These are phyloP conservation scores for Aristolochia contorta DNA, from an alignment of 164 flowering plant species.

Conservation along the genomic window DNA sequence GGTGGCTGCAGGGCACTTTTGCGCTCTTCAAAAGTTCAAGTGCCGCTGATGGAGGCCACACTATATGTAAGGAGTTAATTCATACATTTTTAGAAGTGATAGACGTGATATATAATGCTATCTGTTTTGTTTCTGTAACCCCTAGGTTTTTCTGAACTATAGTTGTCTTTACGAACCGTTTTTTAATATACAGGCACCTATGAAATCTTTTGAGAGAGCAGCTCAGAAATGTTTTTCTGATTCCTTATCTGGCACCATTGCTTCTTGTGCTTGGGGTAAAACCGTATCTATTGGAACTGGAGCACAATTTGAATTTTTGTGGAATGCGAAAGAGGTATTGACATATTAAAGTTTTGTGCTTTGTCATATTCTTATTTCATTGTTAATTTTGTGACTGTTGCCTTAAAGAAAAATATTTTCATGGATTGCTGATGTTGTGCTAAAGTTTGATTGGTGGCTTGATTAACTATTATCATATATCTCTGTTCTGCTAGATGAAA, in stretches of 20 bases:
- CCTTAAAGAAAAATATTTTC: background rate
- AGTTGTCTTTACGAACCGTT: background rate
- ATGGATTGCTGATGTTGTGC: background rate
- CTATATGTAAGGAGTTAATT: slow-evolving; percentile 48
- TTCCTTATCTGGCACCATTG: slow-evolving; percentile 70
- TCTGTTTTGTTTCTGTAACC: background rate
- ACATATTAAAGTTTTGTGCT: too few species aligned
- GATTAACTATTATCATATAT: too few species aligned
- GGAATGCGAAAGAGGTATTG: slow-evolving; percentile 61
- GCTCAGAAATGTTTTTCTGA: slow-evolving; percentile 79
- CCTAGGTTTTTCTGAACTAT: background rate
- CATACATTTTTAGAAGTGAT: background rate
- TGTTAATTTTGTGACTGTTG: background rate
- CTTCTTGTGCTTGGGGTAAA: slow-evolving; percentile 94
- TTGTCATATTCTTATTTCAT: too few species aligned
- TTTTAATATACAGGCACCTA: slow-evolving; percentile 46
- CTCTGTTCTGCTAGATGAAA: background rate
- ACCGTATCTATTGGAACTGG: slow-evolving; percentile 90
- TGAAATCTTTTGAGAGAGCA: slow-evolving; percentile 84
- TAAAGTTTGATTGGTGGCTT: background rate
- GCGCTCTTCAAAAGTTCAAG: slow-evolving; percentile 59
- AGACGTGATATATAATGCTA: background rate
- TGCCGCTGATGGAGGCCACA: slow-evolving; percentile 91
- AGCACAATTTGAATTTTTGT: slow-evolving; percentile 61
- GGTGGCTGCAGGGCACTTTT: slow-evolving; percentile 78